Conservation (phyloP, 805 yeast species). For the Saccharomycopsis olivae region DNA sequence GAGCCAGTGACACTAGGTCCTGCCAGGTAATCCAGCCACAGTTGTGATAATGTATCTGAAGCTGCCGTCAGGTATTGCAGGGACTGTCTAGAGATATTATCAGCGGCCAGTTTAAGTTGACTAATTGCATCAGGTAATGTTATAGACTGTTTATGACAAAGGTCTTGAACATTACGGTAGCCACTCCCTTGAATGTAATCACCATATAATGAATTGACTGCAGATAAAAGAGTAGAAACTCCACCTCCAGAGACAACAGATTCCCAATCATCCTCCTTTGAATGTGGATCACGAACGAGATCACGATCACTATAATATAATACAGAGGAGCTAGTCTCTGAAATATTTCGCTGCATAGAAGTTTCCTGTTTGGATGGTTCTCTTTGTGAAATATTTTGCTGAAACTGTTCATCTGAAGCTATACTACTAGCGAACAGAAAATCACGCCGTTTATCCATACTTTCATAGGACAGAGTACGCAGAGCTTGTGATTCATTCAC, state of each 20-base stretch:
- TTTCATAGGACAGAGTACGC: background rate
- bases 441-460: conserved; percentile 1
- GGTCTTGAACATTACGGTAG: conserved; percentile 12
- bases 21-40: background rate
- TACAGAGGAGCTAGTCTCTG: conserved; percentile 10
- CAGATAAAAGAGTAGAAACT: conserved; percentile 14
- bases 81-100: background rate
- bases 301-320: conserved; percentile 17
- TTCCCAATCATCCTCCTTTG: conserved; percentile 10
- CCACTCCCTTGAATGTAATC: conserved; percentile 15
- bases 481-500: background rate
- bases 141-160: conserved; percentile 11
- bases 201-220: conserved; percentile 17
- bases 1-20: background rate
- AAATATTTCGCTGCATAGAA: background rate
- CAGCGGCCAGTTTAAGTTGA: conserved; percentile 11
- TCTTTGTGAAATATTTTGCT: conserved; percentile 4
- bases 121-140: conserved; percentile 15
- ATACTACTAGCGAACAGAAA: conserved; percentile 18
- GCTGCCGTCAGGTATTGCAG: background rate
- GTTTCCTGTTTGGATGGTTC: conserved; percentile 1
- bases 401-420: conserved; percentile 17
- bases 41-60: background rate
- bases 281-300: conserved; percentile 11
- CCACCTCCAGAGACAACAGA: conserved; percentile 5